Evolutionary conservation across 2,329 filamentous ascomycete genomes (phyloP).

Genomic region (Graphiopsis chlorocephala): DNA sequence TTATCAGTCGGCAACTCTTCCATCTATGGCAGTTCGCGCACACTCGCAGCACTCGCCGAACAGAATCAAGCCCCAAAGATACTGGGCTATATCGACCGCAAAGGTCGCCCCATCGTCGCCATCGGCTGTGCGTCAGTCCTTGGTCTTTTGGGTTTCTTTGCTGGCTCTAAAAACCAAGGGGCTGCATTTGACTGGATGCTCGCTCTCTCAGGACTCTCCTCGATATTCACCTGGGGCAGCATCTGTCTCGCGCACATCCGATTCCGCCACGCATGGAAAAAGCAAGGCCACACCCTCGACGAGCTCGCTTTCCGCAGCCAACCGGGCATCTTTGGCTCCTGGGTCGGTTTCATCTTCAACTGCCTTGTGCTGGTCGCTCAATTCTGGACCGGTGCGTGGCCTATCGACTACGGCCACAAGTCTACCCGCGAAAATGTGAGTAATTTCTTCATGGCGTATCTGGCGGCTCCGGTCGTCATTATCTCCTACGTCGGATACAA

Average conservation of each 20-base stretch:
- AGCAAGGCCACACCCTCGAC: conserved; percentile 63
- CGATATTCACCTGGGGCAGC: conserved; percentile 76
- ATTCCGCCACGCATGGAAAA: conserved; percentile 75
- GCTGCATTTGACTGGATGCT: conserved; percentile 77
- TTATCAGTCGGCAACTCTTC: conserved; percentile 59
- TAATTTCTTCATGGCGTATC: conserved; percentile 32
- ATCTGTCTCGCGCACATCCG: conserved; percentile 91
- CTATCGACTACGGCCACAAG: conserved; percentile 24
- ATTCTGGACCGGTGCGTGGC: conserved; percentile 25
- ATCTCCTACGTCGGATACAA: conserved; percentile 34
- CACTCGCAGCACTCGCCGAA: conserved; percentile 79
- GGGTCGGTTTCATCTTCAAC: conserved; percentile 56
- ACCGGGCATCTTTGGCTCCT: conserved; percentile 62
- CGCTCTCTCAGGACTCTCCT: conserved; percentile 68
- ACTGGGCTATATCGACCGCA: conserved; percentile 63
- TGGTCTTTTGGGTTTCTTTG: conserved; percentile 76
- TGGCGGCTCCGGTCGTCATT: conserved; percentile 35
- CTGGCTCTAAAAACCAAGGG: conserved; percentile 58
- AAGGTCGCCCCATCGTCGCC: conserved; percentile 77
- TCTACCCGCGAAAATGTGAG: conserved; percentile 20
- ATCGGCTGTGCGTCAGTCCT: conserved; percentile 65
- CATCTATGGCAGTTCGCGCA: conserved; percentile 66
- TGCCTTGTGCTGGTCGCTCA: conserved; percentile 51
- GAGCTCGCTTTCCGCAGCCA: conserved; percentile 60
- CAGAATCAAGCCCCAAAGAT: conserved; percentile 60